Evolutionary conservation across 2,329 filamentous ascomycete species (phyloP).

Genomic region (Diaporthe sp.): DNA sequence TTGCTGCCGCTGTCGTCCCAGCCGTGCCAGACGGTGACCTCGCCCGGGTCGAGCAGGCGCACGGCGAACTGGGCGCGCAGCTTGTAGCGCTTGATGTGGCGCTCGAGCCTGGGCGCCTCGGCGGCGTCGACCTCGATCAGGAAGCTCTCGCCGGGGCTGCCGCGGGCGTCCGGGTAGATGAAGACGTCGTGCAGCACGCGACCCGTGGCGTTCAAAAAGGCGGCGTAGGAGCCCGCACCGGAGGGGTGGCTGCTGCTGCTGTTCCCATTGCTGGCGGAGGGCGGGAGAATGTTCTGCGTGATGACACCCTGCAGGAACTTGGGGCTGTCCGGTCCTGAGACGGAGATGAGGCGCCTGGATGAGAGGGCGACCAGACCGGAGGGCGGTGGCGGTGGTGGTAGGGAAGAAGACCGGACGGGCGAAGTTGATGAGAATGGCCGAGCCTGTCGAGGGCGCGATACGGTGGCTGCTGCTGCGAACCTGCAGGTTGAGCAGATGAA

Average conservation of each 20-base stretch:
- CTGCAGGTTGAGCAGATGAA: constrained; percentile 40
- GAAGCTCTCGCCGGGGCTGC: constrained; percentile 65
- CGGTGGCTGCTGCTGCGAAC: constrained; percentile 18
- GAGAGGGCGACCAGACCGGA: constrained; percentile 70
- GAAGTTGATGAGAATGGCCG: constrained; percentile 40
- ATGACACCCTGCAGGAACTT: constrained; percentile 91
- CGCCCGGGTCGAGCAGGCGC: constrained; percentile 73
- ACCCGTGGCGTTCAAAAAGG: constrained; percentile 88
- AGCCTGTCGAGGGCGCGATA: background rate
- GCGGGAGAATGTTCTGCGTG: constrained; percentile 76
- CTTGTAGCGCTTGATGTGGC: constrained; percentile 88
- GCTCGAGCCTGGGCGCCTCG: constrained; percentile 73
- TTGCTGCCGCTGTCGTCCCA: constrained; percentile 71
- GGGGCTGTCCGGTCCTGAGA: constrained; percentile 83
- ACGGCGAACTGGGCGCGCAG: constrained; percentile 84
- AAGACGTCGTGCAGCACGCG: constrained; percentile 92
- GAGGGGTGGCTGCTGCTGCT: background rate
- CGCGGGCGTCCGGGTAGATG: constrained; percentile 76
- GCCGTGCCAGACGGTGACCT: constrained; percentile 78
- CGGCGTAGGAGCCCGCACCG: constrained; percentile 78
- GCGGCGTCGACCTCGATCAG: constrained; percentile 86
- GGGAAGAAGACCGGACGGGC: constrained; percentile 42
- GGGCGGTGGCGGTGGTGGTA: constrained; percentile 57
- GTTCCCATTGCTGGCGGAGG: constrained; percentile 46
- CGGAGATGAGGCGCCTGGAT: constrained; percentile 83